phyloP scores from a whole-genome alignment of 257 asterid genomes.

The Salvia rosmarinus region DNA sequence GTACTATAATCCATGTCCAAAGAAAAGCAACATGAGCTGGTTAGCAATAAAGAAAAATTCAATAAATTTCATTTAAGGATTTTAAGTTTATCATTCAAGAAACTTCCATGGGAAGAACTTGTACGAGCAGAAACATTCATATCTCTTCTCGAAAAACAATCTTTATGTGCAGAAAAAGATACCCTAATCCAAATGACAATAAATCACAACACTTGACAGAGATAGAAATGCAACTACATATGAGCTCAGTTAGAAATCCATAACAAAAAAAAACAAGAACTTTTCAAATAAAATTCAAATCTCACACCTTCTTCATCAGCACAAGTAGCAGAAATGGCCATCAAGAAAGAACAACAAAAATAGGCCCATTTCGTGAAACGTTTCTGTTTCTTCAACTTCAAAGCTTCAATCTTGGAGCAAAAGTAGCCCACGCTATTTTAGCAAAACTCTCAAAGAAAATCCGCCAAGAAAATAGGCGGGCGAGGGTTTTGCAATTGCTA shows the following conservation, averaged over 20 bases:
- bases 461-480: slow-evolving; percentile 24
- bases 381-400: slow-evolving; percentile 35
- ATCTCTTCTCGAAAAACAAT: slow-evolving; percentile 30
- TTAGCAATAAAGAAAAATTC: slow-evolving; percentile 37
- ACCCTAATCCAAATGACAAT: slow-evolving; percentile 5
- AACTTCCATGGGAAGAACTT: slow-evolving; percentile 34
- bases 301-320: slow-evolving; percentile 71
- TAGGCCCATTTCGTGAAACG: slow-evolving; percentile 40
- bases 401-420: slow-evolving; percentile 43
- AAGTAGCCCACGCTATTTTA: neutral
- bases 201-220: too few relatives aligned
- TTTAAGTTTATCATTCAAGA: slow-evolving; percentile 28
- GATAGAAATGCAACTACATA: slow-evolving; percentile 6
- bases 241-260: neutral
- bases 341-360: slow-evolving; percentile 42
- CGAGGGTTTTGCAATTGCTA: neutral
- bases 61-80: slow-evolving; percentile 27
- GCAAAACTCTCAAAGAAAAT: slow-evolving; percentile 25
- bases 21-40: slow-evolving; percentile 52
- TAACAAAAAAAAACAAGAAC: neutral
- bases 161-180: neutral
- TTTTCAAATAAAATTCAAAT: neutral
- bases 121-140: slow-evolving; percentile 2
- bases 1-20: slow-evolving; percentile 32
- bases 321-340: slow-evolving; percentile 46